Evolutionary conservation across 2,329 filamentous ascomycete genomes (phyloP).

Genomic region (Cephalotrichum gorgonifer): DNA sequence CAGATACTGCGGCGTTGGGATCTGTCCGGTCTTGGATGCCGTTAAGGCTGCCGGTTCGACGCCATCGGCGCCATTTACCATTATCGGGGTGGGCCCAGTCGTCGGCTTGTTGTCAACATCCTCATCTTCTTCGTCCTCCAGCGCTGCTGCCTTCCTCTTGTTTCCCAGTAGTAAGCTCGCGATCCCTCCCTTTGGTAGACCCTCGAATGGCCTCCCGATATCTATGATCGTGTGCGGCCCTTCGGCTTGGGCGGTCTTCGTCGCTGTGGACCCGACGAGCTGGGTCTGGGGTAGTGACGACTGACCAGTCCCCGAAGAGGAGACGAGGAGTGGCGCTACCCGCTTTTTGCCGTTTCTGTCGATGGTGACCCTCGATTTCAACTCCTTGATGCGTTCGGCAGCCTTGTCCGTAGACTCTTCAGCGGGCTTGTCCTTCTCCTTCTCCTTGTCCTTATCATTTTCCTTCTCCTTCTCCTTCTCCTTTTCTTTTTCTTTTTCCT

Average conservation of each 20-base stretch:
- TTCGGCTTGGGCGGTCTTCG: slow-evolving; percentile 54
- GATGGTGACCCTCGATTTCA: slow-evolving; percentile 88
- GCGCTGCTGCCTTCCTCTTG: slow-evolving; percentile 69
- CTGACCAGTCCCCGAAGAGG: slow-evolving; percentile 75
- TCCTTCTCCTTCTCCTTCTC: slow-evolving; percentile 32
- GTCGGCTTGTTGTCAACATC: slow-evolving; percentile 41
- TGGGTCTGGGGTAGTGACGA: slow-evolving; percentile 85
- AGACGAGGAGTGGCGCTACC: slow-evolving; percentile 84
- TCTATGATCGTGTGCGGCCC: slow-evolving; percentile 76
- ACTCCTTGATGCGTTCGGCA: slow-evolving; percentile 41
- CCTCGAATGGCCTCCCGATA: slow-evolving; percentile 87
- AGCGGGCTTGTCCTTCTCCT: slow-evolving; percentile 21
- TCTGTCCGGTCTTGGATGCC: slow-evolving; percentile 46
- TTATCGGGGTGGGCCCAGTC: slow-evolving; percentile 62
- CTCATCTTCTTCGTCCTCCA: slow-evolving; percentile 69
- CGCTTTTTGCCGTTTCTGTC: slow-evolving; percentile 97
- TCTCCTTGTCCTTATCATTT: slow-evolving; percentile 21
- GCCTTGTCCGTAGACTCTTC: slow-evolving; percentile 43
- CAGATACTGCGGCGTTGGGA: slow-evolving; percentile 70
- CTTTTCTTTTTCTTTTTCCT: slow-evolving; percentile 17
- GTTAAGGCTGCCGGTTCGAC: slow-evolving; percentile 64
- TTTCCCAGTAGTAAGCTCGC: slow-evolving; percentile 82
- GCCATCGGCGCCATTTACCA: slow-evolving; percentile 68
- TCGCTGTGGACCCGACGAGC: slow-evolving; percentile 65
- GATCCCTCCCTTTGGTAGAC: slow-evolving; percentile 80